Conservation (phyloP, 352 stramenopile genomes). For the Achlya hypogyna region DNA sequence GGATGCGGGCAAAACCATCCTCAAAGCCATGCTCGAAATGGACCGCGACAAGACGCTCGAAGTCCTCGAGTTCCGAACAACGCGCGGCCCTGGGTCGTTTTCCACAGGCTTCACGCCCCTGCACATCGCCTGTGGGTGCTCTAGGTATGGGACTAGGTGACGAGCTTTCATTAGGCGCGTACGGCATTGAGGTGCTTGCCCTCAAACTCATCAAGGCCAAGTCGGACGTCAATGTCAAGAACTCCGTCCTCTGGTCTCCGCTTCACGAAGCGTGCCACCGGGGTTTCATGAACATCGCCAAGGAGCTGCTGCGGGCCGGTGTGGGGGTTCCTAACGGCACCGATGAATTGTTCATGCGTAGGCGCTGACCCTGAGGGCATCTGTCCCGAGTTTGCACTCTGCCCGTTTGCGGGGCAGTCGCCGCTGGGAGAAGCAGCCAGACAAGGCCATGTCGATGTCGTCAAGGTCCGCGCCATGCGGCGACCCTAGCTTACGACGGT, state of each 20-base stretch:
- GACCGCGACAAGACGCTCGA: conserved; percentile 27
- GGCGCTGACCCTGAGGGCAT: conserved; percentile 48
- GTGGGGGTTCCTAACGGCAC: background rate
- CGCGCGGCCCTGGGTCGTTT: conserved; percentile 58
- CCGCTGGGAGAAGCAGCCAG: conserved; percentile 58
- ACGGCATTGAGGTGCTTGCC: conserved; percentile 57
- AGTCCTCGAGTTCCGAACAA: conserved; percentile 49
- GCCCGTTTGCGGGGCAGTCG: conserved; percentile 55
- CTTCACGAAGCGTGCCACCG: conserved; percentile 71
- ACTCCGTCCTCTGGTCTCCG: conserved; percentile 65
- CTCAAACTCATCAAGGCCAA: conserved; percentile 67
- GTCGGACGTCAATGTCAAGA: conserved; percentile 53
- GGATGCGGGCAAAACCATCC: conserved; percentile 59
- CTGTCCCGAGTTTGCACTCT: conserved; percentile 72
- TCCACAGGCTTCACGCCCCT: conserved; percentile 69
- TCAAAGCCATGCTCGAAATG: conserved; percentile 51
- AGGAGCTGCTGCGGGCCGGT: conserved; percentile 52
- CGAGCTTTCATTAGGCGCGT: conserved; percentile 27
- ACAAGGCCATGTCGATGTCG: conserved; percentile 47
- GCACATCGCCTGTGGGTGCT: conserved; percentile 42
- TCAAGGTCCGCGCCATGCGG: conserved; percentile 35
- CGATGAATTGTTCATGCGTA: background rate
- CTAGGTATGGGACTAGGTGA: background rate
- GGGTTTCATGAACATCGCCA: conserved; percentile 47
- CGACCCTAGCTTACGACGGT: background rate